A percentile compares a stretch with the other conserved stretches of the same genome.
Conservation (phyloP, 2,329 filamentous ascomycete genomes). For the Cadophora gregata region DNA sequence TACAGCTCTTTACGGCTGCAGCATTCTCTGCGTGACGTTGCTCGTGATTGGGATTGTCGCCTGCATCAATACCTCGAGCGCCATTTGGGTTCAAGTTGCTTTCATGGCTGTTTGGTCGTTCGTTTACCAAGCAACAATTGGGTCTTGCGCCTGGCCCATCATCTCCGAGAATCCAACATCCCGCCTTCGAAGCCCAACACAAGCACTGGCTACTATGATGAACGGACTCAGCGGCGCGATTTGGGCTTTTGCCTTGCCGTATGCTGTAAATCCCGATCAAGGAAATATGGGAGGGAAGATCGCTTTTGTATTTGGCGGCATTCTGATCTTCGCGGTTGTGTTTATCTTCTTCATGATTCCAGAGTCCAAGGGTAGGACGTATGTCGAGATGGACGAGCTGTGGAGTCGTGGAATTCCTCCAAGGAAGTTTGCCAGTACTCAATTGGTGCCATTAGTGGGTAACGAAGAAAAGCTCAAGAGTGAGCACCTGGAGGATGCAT, state of each 20-base stretch:
- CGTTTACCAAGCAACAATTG: no score
- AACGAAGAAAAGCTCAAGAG: constrained; percentile 5
- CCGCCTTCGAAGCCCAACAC: constrained; percentile 44
- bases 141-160: no score
- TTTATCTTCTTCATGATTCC: constrained; percentile 53
- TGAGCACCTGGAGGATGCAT: constrained; percentile 10
- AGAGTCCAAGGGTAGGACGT: constrained; percentile 52
- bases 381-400: constrained; percentile 51
- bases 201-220: constrained; percentile 36
- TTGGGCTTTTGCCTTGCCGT: constrained; percentile 30
- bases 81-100: no score
- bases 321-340: constrained; percentile 47
- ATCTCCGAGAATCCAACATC: constrained; percentile 45
- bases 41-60: no score
- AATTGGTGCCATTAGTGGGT: background rate
- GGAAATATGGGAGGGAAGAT: constrained; percentile 47
- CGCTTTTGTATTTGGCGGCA: constrained; percentile 51
- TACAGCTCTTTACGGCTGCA: no score
- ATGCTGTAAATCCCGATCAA: constrained; percentile 49
- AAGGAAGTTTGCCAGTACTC: constrained; percentile 3
- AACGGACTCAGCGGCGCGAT: constrained; percentile 33
- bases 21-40: no score
- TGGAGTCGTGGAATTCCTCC: constrained; percentile 11
- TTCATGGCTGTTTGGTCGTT: no score
- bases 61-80: no score